phyloP scores from a whole-genome alignment of 2,329 filamentous ascomycete genomes.

The Diatrype stigma region DNA sequence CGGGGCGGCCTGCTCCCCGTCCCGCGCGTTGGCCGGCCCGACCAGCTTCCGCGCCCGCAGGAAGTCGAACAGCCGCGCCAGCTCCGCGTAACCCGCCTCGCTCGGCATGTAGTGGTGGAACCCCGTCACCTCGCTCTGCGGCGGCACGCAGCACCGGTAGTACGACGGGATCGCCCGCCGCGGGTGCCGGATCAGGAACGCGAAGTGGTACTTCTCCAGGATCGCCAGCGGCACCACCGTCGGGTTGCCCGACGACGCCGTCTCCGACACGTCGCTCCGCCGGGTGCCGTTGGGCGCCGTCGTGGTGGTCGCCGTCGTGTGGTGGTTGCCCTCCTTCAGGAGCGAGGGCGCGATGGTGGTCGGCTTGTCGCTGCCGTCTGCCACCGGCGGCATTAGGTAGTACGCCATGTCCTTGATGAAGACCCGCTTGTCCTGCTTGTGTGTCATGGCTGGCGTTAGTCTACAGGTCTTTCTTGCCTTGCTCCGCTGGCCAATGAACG shows the following conservation, averaged over 20 bases:
- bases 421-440: slow-evolving; percentile 71
- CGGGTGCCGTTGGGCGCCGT: slow-evolving; percentile 22
- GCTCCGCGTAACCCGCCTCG: slow-evolving; percentile 87
- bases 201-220: slow-evolving; percentile 82
- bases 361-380: slow-evolving; percentile 59
- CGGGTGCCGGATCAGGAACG: slow-evolving; percentile 96
- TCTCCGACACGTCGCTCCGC: slow-evolving; percentile 40
- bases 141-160: slow-evolving; percentile 89
- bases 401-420: slow-evolving; percentile 99
- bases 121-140: slow-evolving; percentile 74
- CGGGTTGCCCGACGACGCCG: slow-evolving; percentile 74
- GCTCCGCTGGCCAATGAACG: not conserved
- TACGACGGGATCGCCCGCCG: slow-evolving; percentile 87
- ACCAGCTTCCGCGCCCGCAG: slow-evolving; percentile 65
- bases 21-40: slow-evolving; percentile 59
- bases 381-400: slow-evolving; percentile 80
- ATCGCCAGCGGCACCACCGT: slow-evolving; percentile 75
- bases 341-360: slow-evolving; percentile 78
- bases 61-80: slow-evolving; percentile 84
- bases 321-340: slow-evolving; percentile 45
- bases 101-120: slow-evolving; percentile 82
- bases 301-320: slow-evolving; percentile 13
- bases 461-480: too few species aligned
- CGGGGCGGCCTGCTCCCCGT: slow-evolving; percentile 4
- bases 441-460: slow-evolving; percentile 21